Evolutionary conservation across 2,329 filamentous ascomycete genomes (phyloP).

Genomic region (Colletotrichum karsti): DNA sequence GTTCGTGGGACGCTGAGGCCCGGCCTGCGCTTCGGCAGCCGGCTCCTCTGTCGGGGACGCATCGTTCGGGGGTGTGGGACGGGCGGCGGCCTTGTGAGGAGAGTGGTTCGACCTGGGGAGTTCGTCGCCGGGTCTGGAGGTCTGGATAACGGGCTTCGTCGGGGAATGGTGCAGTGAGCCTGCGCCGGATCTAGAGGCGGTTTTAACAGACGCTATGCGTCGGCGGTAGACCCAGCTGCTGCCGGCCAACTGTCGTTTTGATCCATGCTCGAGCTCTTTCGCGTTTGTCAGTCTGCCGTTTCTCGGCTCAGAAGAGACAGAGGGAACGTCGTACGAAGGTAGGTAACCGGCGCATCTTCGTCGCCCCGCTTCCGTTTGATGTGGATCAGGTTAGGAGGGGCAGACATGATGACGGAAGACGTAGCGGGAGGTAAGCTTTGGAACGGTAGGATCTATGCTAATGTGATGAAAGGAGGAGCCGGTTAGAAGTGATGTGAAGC

Average conservation of each 20-base stretch:
- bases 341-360: constrained; percentile 61
- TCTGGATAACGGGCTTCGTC: constrained; percentile 55
- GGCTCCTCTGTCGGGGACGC: not conserved
- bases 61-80: constrained; percentile 1
- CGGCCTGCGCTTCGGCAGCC: not conserved
- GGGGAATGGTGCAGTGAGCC: constrained; percentile 24
- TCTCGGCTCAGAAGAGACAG: not conserved
- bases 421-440: not conserved
- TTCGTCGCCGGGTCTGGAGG: constrained; percentile 51
- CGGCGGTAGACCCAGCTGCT: constrained; percentile 66
- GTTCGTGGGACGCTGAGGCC: constrained; percentile 21
- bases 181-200: constrained; percentile 34
- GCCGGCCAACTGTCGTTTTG: constrained; percentile 61
- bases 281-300: not conserved
- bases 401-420: constrained; percentile 52
- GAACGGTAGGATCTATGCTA: not conserved
- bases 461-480: not conserved
- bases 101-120: constrained; percentile 33
- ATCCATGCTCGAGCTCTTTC: constrained; percentile 59
- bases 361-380: constrained; percentile 69
- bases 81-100: constrained; percentile 22
- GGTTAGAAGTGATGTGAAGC: not conserved
- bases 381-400: constrained; percentile 66
- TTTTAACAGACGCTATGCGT: constrained; percentile 45
- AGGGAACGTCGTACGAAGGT: constrained; percentile 54